These are phyloP conservation scores for Geotrichum candidum DNA, from an alignment of 1,139 yeast species.

Conservation along the genomic window DNA sequence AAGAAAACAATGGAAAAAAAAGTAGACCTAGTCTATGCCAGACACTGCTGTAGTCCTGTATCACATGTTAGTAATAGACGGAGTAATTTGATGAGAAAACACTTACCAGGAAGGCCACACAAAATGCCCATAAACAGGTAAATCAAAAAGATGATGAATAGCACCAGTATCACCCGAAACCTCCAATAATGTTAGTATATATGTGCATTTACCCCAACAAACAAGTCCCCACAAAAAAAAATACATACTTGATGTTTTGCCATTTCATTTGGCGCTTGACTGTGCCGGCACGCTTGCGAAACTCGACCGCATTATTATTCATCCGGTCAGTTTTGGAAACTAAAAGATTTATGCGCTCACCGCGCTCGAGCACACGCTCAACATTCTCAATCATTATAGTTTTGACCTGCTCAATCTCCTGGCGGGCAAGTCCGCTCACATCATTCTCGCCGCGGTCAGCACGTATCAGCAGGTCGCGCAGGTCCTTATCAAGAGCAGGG, in stretches of 20 bases:
- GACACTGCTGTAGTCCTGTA: not conserved
- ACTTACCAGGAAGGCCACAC: conserved; percentile 18
- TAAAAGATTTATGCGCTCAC: conserved; percentile 66
- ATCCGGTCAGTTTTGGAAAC: conserved; percentile 78
- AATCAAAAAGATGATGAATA: conserved; percentile 7
- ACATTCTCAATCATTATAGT: conserved; percentile 40
- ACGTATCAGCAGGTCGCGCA: conserved; percentile 21
- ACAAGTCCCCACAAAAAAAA: not conserved
- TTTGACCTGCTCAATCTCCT: conserved; percentile 38
- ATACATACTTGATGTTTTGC: conserved; percentile 29
- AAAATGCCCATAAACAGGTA: conserved; percentile 15
- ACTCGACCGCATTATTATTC: conserved; percentile 62
- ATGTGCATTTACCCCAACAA: not conserved
- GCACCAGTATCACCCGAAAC: conserved; percentile 8
- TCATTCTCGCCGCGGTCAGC: conserved; percentile 30
- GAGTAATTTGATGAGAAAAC: not conserved
- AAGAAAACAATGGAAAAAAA: not conserved
- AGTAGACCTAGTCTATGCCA: not conserved
- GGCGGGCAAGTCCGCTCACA: conserved; percentile 30
- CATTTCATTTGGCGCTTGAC: conserved; percentile 55
- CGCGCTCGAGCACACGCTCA: conserved; percentile 58
- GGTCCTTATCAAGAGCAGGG: conserved; percentile 18
- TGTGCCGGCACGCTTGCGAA: conserved; percentile 63
- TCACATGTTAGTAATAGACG: not conserved
- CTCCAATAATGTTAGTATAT: not conserved